phyloP scores from a whole-genome alignment of 2,329 filamentous ascomycete genomes.

The Colletotrichum liaoningense region DNA sequence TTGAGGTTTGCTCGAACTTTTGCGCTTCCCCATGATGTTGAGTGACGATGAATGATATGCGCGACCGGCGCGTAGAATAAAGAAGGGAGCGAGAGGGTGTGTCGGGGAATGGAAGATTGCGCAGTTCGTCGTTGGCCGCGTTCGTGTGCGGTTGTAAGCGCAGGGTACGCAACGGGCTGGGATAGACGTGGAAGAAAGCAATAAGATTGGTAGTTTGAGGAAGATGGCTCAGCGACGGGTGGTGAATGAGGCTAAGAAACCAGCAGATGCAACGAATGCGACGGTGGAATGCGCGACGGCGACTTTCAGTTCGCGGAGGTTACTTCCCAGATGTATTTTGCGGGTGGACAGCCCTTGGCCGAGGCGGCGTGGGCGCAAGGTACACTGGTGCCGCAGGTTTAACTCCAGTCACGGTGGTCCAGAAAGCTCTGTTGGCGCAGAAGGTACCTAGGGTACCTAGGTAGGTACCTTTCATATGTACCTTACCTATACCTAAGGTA shows the following conservation, averaged over 20 bases:
- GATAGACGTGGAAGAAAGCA: not conserved
- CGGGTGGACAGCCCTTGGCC: not conserved
- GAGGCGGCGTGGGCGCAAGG: not conserved
- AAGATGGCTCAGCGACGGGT: not conserved
- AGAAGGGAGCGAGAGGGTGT: not conserved
- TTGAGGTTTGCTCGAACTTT: slow-evolving; percentile 84
- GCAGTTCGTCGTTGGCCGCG: not conserved
- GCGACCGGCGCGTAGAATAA: slow-evolving; percentile 8
- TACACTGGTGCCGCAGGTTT: not conserved
- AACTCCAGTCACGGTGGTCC: not conserved
- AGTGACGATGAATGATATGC: not conserved
- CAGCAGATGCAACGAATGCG: not conserved
- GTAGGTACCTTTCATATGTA: no score
- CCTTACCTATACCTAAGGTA: not conserved
- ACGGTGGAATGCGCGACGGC: slow-evolving; percentile 5
- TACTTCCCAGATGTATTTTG: not conserved
- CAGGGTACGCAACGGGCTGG: not conserved
- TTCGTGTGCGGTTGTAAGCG: not conserved
- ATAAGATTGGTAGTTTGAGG: not conserved
- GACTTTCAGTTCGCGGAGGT: not conserved
- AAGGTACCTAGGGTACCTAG: no score
- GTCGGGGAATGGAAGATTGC: not conserved
- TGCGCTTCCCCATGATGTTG: slow-evolving; percentile 84
- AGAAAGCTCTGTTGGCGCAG: not conserved
- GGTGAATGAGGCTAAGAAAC: not conserved